These are phyloP conservation scores for Oehlia diaphana DNA, from an alignment of 192 early-diverging fungal genomes.

Conservation along the genomic window DNA sequence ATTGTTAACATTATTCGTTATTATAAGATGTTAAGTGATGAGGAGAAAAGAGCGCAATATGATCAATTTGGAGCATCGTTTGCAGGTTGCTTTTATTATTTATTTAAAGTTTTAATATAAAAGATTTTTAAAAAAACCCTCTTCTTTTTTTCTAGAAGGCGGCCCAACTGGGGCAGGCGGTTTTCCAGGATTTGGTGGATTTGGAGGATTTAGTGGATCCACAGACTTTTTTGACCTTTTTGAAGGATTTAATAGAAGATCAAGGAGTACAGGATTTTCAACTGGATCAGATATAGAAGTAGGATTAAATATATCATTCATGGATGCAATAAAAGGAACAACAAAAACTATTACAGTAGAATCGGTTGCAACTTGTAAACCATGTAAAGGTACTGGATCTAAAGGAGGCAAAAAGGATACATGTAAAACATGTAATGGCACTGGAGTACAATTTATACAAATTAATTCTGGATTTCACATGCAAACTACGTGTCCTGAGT, in stretches of 20 bases:
- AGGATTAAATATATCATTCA: conserved; percentile 74
- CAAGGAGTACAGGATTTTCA: conserved; percentile 20
- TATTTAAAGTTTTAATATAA: not conserved
- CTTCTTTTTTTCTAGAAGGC: conserved; percentile 29
- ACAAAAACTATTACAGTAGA: conserved; percentile 66
- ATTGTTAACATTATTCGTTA: not conserved
- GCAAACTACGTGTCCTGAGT: conserved; percentile 78
- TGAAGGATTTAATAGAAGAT: conserved; percentile 43
- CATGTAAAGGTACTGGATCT: conserved; percentile 80
- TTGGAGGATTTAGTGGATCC: conserved; percentile 54
- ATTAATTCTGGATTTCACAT: conserved; percentile 89
- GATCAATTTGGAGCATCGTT: conserved; percentile 83
- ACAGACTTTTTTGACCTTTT: conserved; percentile 34
- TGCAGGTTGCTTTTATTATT: conserved; percentile 2
- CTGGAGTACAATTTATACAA: conserved; percentile 78
- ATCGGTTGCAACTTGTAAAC: conserved; percentile 68
- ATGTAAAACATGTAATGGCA: conserved; percentile 79
- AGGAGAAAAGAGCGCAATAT: conserved; percentile 85
- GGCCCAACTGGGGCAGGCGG: conserved; percentile 52
- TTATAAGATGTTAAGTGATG: conserved; percentile 81
- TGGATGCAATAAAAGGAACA: conserved; percentile 87
- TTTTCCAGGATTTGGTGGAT: conserved; percentile 62
- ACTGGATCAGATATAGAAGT: conserved; percentile 68
- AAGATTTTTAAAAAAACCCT: not conserved
- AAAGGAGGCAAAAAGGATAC: conserved; percentile 71